A percentile compares a stretch with the other conserved stretches of the same genome.
These are phyloP conservation scores for Xylariaceae sp. DNA, from an alignment of 2,329 filamentous ascomycete species.

Conservation along the genomic window DNA sequence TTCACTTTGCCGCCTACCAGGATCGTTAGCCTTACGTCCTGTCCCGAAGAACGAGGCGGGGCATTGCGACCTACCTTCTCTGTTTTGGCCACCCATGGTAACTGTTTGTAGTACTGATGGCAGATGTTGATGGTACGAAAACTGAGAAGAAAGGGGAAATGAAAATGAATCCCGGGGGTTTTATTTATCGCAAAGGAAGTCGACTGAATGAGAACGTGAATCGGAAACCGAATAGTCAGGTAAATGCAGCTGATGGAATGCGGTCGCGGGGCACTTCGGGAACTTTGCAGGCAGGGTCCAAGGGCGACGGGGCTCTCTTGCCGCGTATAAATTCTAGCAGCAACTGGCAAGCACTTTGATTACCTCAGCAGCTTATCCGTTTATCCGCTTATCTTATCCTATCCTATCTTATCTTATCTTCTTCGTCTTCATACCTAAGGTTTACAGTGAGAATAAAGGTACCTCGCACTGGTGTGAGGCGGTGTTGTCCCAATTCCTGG, in stretches of 20 bases:
- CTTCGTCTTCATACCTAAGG: no score
- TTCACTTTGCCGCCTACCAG: conserved; percentile 77
- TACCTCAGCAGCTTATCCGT: no score
- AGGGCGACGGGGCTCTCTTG: no score
- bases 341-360: neutral
- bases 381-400: no score
- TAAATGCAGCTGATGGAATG: conserved; percentile 12
- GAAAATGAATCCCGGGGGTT: neutral
- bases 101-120: neutral
- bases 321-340: no score
- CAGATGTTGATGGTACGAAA: neutral
- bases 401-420: no score
- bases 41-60: neutral
- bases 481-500: no score
- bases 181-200: conserved; percentile 7
- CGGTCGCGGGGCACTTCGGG: conserved; percentile 33
- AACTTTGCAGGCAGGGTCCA: conserved; percentile 9
- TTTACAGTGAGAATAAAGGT: no score
- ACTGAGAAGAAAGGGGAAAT: neutral
- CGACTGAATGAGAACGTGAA: neutral
- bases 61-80: conserved; percentile 61
- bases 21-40: conserved; percentile 16
- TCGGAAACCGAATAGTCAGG: neutral
- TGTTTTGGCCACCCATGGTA: conserved; percentile 70
- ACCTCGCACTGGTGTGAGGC: no score